A percentile compares a stretch with the other conserved stretches of the same genome.
Evolutionary conservation across 768 basidiomycete genomes (phyloP).

Genomic region (Russula griseocarnosa): DNA sequence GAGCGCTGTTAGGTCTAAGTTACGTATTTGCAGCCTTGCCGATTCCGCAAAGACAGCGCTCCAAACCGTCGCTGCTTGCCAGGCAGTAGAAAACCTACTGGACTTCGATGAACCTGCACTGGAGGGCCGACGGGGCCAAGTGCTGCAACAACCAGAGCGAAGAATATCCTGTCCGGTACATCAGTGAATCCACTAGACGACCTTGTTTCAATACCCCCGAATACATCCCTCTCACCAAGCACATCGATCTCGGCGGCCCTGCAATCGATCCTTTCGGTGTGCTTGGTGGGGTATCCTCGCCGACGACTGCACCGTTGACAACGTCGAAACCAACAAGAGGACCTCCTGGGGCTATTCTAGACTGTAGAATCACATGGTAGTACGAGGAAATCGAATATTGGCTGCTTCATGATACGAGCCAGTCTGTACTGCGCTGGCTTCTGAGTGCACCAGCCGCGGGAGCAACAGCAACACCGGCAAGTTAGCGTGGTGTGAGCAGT

Average conservation of each 20-base stretch:
- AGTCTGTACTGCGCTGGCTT: neutral
- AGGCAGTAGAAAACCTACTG: constrained; percentile 91
- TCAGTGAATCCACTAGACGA: constrained; percentile 90
- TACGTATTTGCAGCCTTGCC: constrained; percentile 38
- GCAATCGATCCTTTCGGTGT: constrained; percentile 25
- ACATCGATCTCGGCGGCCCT: constrained; percentile 25
- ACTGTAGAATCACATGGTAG: constrained; percentile 24
- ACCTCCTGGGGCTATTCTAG: constrained; percentile 22
- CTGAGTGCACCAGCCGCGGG: neutral
- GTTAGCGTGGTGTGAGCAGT: no score
- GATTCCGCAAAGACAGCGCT: constrained; percentile 80
- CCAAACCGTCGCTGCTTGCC: constrained; percentile 87
- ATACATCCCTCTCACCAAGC: constrained; percentile 36
- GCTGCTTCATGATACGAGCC: neutral
- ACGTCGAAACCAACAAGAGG: constrained; percentile 21
- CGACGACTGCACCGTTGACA: constrained; percentile 19
- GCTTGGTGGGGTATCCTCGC: constrained; percentile 20
- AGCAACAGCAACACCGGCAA: no score
- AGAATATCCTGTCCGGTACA: constrained; percentile 69
- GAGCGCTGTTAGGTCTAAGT: constrained; percentile 1
- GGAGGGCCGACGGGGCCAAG: constrained; percentile 69
- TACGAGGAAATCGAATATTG: constrained; percentile 2
- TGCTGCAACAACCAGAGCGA: constrained; percentile 69
- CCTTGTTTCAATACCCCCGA: constrained; percentile 86
- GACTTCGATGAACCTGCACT: constrained; percentile 72